phyloP scores from a whole-genome alignment of 768 basidiomycete species.

The Pleurotus djamor region DNA sequence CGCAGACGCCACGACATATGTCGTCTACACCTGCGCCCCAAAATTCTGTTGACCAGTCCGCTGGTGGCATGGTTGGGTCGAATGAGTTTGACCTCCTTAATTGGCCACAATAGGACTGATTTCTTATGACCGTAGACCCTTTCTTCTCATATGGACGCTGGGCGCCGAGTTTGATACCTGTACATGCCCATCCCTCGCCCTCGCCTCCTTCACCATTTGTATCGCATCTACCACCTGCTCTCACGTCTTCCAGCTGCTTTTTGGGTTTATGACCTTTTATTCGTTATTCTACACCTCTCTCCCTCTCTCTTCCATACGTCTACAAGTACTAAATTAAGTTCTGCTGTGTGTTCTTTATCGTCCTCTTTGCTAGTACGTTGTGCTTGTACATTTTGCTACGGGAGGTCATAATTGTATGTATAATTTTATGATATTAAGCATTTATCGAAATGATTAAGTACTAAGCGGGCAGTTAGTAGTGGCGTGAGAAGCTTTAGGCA shows the following conservation, averaged over 20 bases:
- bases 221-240: not conserved
- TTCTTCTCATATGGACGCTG: not conserved
- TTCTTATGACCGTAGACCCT: slow-evolving; percentile 10
- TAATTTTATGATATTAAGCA: not conserved
- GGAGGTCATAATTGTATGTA: not conserved
- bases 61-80: slow-evolving; percentile 36
- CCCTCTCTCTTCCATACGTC: not conserved
- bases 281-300: not conserved
- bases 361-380: not conserved
- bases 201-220: not conserved
- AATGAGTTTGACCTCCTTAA: slow-evolving; percentile 60
- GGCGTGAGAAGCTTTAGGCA: not conserved
- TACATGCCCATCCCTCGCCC: slow-evolving; percentile 11
- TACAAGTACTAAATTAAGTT: not conserved
- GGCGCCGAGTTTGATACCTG: slow-evolving; percentile 38
- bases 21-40: slow-evolving; percentile 48
- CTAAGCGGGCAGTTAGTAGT: not conserved
- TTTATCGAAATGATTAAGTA: not conserved
- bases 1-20: slow-evolving; percentile 46
- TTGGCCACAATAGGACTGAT: slow-evolving; percentile 41
- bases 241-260: slow-evolving; percentile 9
- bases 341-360: not conserved
- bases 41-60: slow-evolving; percentile 36
- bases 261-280: slow-evolving; percentile 52
- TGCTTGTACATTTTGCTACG: not conserved